A percentile compares a stretch with the other conserved stretches of the same genome.
These are phyloP conservation scores for Plantago coronopus DNA, from an alignment of 305 asterid species.

Conservation along the genomic window DNA sequence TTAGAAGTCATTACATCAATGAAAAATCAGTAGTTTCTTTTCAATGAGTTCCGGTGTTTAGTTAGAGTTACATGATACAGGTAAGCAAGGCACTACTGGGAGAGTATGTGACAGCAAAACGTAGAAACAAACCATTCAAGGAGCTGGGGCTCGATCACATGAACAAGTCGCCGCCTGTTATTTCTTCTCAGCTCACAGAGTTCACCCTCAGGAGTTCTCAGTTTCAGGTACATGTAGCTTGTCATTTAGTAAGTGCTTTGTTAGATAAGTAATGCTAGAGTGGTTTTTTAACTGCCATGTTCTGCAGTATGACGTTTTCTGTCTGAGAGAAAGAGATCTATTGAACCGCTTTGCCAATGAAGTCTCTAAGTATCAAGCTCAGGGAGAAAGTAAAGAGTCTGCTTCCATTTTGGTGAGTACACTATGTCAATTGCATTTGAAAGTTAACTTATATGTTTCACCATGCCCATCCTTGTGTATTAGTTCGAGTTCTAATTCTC, in stretches of 20 bases:
- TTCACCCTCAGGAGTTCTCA: slow-evolving; percentile 41
- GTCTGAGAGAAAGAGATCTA: slow-evolving; percentile 85
- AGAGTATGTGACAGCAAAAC: slow-evolving; percentile 59
- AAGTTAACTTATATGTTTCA: too few relatives aligned
- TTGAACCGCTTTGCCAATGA: slow-evolving; percentile 69
- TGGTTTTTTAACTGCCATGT: slow-evolving; percentile 12
- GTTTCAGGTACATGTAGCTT: slow-evolving; percentile 56
- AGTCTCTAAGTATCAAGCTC: slow-evolving; percentile 57
- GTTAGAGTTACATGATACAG: slow-evolving; percentile 35
- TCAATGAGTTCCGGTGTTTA: too few relatives aligned
- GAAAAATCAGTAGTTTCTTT: too few relatives aligned
- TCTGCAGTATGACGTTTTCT: slow-evolving; percentile 64
- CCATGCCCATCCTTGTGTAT: too few relatives aligned
- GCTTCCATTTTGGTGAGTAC: slow-evolving; percentile 54
- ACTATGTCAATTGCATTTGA: neutral
- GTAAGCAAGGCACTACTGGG: slow-evolving; percentile 90
- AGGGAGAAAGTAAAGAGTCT: slow-evolving; percentile 75
- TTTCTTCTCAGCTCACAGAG: slow-evolving; percentile 54
- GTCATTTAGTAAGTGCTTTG: slow-evolving; percentile 3
- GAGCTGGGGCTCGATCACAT: slow-evolving; percentile 93
- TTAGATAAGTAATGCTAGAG: slow-evolving; percentile 4
- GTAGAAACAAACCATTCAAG: slow-evolving; percentile 60
- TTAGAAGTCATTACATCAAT: too few relatives aligned
- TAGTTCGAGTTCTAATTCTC: too few relatives aligned
- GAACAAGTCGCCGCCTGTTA: slow-evolving; percentile 57